Percentiles rank a stretch among this genome's conserved stretches.
These are phyloP conservation scores for Marasmius oreades DNA, from an alignment of 1,284 basidiomycete species.

Conservation along the genomic window DNA sequence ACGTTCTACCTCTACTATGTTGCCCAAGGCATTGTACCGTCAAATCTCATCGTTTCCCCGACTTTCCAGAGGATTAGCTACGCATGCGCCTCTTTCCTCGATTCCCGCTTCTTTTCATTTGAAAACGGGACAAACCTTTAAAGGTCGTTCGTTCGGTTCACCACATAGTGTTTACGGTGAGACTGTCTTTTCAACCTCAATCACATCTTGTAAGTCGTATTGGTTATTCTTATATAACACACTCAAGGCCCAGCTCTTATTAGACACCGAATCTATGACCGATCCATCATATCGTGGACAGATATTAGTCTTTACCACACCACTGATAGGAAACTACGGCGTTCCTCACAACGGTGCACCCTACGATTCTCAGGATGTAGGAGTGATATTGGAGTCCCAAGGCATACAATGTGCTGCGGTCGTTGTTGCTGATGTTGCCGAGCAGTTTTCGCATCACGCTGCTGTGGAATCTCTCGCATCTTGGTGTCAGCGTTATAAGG, in stretches of 20 bases:
- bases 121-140: slow-evolving; percentile 91
- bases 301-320: slow-evolving; percentile 97
- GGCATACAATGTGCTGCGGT: slow-evolving; percentile 91
- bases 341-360: slow-evolving; percentile 84
- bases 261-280: slow-evolving; percentile 99
- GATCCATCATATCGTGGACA: slow-evolving; percentile 98
- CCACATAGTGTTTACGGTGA: slow-evolving; percentile 90
- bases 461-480: slow-evolving; percentile 91
- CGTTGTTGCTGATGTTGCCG: slow-evolving; percentile 92
- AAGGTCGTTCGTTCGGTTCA: slow-evolving; percentile 88
- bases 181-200: slow-evolving; percentile 98
- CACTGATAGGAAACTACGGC: slow-evolving; percentile 98
- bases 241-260: slow-evolving; percentile 7
- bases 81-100: slow-evolving; percentile 41
- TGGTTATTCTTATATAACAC: neutral
- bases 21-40: slow-evolving; percentile 50
- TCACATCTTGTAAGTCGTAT: slow-evolving; percentile 81
- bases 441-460: slow-evolving; percentile 92
- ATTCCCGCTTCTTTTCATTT: slow-evolving; percentile 88
- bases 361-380: slow-evolving; percentile 77
- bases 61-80: slow-evolving; percentile 60
- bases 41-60: slow-evolving; percentile 47
- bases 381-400: slow-evolving; percentile 87
- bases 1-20: slow-evolving; percentile 53
- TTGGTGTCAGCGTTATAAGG: slow-evolving; percentile 89